Conservation (phyloP, 768 basidiomycete species). For the Suillus bovinus region DNA sequence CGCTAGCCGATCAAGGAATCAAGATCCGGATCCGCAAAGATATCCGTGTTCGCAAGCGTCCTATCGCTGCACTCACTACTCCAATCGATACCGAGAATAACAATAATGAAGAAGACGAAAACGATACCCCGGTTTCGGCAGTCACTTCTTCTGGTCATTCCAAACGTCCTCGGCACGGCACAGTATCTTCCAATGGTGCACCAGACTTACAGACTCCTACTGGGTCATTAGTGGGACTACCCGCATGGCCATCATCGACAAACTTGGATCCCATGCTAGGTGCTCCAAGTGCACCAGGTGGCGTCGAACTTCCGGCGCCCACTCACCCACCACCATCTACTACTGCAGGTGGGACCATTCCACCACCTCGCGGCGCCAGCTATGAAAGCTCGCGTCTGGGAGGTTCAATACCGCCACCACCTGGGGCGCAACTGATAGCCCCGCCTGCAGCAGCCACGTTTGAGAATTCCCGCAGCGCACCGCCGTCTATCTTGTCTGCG, state of each 20-base stretch:
- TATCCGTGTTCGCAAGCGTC: constrained; percentile 78
- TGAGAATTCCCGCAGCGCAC: constrained; percentile 5
- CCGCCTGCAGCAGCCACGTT: constrained; percentile 12
- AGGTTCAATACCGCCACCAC: constrained; percentile 14
- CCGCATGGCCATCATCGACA: constrained; percentile 34
- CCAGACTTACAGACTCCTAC: constrained; percentile 21
- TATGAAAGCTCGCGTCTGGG: constrained; percentile 13
- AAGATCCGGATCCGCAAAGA: constrained; percentile 95
- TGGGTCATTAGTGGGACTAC: constrained; percentile 28
- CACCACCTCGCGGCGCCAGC: constrained; percentile 15
- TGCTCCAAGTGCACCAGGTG: constrained; percentile 33
- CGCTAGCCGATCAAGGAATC: constrained; percentile 93
- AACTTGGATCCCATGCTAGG: constrained; percentile 33
- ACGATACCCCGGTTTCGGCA: constrained; percentile 2
- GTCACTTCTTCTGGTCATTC: constrained; percentile 7
- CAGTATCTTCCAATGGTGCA: constrained; percentile 24
- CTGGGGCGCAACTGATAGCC: constrained; percentile 23
- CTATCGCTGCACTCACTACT: constrained; percentile 39
- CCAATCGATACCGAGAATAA: constrained; percentile 20
- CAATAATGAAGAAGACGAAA: constrained; percentile 27
- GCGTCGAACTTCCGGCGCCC: constrained; percentile 29
- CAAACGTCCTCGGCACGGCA: constrained; percentile 33
- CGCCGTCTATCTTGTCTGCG: neutral
- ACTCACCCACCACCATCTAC: constrained; percentile 11
- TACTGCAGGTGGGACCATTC: constrained; percentile 11